These are phyloP conservation scores for Penicillium verhagenii DNA, from an alignment of 495 filamentous ascomycete genomes.

Conservation along the genomic window DNA sequence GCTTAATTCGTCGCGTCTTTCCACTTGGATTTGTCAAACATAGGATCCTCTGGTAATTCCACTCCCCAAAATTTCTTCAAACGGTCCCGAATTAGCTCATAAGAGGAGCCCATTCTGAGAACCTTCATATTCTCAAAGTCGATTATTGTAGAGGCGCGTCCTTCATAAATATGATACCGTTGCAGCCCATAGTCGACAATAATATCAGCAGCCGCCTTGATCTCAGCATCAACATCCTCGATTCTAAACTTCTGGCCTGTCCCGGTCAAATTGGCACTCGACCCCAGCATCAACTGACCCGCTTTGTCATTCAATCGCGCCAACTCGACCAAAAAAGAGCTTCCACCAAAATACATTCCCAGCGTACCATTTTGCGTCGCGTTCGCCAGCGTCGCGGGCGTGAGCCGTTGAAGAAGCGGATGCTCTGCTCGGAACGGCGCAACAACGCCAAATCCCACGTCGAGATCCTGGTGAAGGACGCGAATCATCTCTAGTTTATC, in stretches of 20 bases:
- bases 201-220: conserved; percentile 24
- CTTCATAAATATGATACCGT: conserved; percentile 25
- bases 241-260: conserved; percentile 26
- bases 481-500: conserved; percentile 25
- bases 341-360: conserved; percentile 16
- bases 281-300: conserved; percentile 22
- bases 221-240: conserved; percentile 29
- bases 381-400: conserved; percentile 1
- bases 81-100: conserved; percentile 25
- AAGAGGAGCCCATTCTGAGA: conserved; percentile 24
- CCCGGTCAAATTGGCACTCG: conserved; percentile 29
- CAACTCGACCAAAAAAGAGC: conserved; percentile 22
- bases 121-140: conserved; percentile 26
- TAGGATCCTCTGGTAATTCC: conserved; percentile 1
- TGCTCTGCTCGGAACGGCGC: conserved; percentile 12
- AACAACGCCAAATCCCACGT: conserved; percentile 19
- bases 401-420: conserved; percentile 9
- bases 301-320: conserved; percentile 17
- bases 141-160: conserved; percentile 13
- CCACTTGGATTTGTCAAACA: background rate
- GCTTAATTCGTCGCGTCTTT: too few relatives aligned
- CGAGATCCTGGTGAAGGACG: conserved; percentile 25
- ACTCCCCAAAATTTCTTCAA: conserved; percentile 16
- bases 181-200: conserved; percentile 35
- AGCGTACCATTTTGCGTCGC: conserved; percentile 24